Evolutionary conservation across 78 protist species (phyloP).

Genomic region (Dictyostelium purpureum): DNA sequence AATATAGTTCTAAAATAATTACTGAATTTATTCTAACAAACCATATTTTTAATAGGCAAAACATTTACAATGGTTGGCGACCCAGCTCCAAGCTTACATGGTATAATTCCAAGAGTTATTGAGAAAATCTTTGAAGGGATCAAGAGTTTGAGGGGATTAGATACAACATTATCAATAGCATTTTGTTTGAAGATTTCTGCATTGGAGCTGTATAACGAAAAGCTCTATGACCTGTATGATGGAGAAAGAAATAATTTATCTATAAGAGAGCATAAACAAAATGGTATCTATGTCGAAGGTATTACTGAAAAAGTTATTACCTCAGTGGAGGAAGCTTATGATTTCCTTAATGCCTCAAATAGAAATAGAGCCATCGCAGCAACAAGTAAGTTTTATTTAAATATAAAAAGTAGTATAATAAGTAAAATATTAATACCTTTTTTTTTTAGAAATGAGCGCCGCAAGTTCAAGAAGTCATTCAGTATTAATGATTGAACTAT

Average conservation of each 20-base stretch:
- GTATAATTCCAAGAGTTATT: slow-evolving; percentile 83
- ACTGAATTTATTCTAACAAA: too few relatives aligned
- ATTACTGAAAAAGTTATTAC: slow-evolving; percentile 29
- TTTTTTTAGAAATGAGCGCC: slow-evolving; percentile 77
- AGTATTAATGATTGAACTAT: slow-evolving; percentile 81
- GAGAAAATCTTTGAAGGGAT: slow-evolving; percentile 60
- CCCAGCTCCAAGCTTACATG: slow-evolving; percentile 31
- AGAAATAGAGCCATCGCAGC: slow-evolving; percentile 83
- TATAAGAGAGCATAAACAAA: slow-evolving; percentile 64
- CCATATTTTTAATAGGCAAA: slow-evolving; percentile 19
- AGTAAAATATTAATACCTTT: not conserved
- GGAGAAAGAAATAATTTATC: not conserved
- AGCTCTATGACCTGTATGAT: slow-evolving; percentile 67
- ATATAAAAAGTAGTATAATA: not conserved
- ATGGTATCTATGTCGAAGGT: slow-evolving; percentile 80
- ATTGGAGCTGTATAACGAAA: slow-evolving; percentile 65
- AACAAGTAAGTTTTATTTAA: slow-evolving; percentile 36
- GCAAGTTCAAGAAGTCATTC: slow-evolving; percentile 91
- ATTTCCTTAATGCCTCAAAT: slow-evolving; percentile 65
- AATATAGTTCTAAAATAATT: too few relatives aligned
- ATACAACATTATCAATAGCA: not conserved
- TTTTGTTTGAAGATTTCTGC: slow-evolving; percentile 45
- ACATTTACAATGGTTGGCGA: slow-evolving; percentile 87
- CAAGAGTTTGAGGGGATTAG: slow-evolving; percentile 26
- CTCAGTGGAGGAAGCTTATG: slow-evolving; percentile 36